Conservation (phyloP, 148 eudicot species). For the Chenopodium quinoa region DNA sequence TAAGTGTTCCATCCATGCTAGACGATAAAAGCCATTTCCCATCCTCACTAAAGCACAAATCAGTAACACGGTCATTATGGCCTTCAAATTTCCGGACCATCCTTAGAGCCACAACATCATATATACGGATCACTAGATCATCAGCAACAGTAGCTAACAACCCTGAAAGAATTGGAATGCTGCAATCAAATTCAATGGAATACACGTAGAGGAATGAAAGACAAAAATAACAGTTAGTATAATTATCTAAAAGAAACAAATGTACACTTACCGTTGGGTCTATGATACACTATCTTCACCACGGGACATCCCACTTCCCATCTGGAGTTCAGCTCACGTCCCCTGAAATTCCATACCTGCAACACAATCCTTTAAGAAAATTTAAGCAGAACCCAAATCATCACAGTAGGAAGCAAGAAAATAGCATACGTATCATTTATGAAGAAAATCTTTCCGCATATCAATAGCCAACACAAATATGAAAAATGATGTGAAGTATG, state of each 20-base stretch:
- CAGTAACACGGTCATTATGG: conserved; percentile 85
- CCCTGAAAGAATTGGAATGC: conserved; percentile 35
- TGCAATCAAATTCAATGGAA: neutral
- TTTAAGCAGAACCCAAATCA: neutral
- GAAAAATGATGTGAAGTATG: neutral
- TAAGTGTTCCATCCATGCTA: conserved; percentile 97
- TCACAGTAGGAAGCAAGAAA: neutral
- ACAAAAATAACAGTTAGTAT: neutral
- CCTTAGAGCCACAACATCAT: conserved; percentile 80
- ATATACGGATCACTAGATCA: conserved; percentile 82
- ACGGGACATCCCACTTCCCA: conserved; percentile 75
- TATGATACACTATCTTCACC: conserved; percentile 77
- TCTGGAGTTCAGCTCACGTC: conserved; percentile 62
- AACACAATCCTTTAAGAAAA: conserved; percentile 11
- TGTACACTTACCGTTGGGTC: conserved; percentile 57
- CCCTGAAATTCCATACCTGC: conserved; percentile 92
- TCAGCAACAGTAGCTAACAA: conserved; percentile 89
- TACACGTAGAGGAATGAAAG: neutral
- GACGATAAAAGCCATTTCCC: conserved; percentile 98
- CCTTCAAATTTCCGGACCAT: conserved; percentile 98
- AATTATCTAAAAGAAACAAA: neutral
- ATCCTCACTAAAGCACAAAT: conserved; percentile 94
- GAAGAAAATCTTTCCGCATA: neutral
- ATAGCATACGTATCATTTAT: neutral
- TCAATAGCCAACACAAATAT: neutral